phyloP scores from a whole-genome alignment of 2,329 filamentous ascomycete genomes.

The Curvularia sp. region DNA sequence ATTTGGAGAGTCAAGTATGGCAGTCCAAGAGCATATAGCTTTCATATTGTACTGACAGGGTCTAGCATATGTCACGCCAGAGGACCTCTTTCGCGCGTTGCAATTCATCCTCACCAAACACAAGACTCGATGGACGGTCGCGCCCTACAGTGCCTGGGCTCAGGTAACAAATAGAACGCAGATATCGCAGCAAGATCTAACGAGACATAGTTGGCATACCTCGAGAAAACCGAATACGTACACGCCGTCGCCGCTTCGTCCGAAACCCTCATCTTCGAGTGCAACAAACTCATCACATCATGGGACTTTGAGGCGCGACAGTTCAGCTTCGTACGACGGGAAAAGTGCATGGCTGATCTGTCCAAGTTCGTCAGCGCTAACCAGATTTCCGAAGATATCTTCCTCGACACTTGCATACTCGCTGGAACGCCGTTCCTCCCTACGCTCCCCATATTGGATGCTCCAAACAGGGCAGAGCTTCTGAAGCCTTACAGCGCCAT shows the following conservation, averaged over 20 bases:
- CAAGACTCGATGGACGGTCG: constrained; percentile 76
- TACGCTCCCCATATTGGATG: constrained; percentile 78
- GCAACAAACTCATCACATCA: constrained; percentile 73
- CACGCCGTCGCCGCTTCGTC: constrained; percentile 83
- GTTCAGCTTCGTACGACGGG: constrained; percentile 70
- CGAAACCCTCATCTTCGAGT: constrained; percentile 84
- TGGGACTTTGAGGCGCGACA: constrained; percentile 73
- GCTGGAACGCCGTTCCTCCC: constrained; percentile 81
- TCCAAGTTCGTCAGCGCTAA: constrained; percentile 46
- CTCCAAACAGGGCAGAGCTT: constrained; percentile 60
- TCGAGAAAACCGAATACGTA: constrained; percentile 68
- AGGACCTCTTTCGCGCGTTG: constrained; percentile 77
- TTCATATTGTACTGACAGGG: constrained; percentile 19
- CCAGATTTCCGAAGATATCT: constrained; percentile 70
- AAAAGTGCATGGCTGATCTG: constrained; percentile 73
- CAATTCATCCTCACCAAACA: constrained; percentile 75
- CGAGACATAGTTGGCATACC: constrained; percentile 71
- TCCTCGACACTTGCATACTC: constrained; percentile 84
- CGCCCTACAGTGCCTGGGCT: constrained; percentile 85
- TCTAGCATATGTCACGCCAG: constrained; percentile 67
- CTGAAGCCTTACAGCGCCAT: constrained; percentile 76
- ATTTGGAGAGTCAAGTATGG: constrained; percentile 82
- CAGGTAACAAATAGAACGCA: constrained; percentile 64
- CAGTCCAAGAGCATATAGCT: background rate
- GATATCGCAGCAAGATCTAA: constrained; percentile 1